Base-by-base conservation (phyloP, 192 early-diverging fungal genomes). In the Coemansia furcata region DNA sequence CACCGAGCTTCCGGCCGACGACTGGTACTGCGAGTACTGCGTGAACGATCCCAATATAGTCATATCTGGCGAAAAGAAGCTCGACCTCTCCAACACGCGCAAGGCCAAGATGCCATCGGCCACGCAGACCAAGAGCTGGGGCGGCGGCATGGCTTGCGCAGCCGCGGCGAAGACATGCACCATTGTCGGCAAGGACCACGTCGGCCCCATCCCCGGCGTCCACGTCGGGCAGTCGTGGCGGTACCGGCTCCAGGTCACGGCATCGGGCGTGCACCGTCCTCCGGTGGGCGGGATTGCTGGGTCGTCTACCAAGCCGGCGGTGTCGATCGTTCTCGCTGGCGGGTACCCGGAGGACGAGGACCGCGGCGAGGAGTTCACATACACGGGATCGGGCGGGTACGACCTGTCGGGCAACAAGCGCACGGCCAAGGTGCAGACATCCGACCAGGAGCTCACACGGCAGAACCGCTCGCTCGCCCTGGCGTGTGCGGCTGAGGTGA, bases 341-440 rank as follows among this genome's bases (percentile, higher is more conserved):
- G 90, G 89, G 10, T 91, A 90, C 61, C 80, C 82, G 0, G 87
- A 89, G 36, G 90, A 92, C 59, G 74, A 70, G 3, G 91, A 93
- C 43, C 63, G 84, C 29, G 90, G 91, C 0, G 82, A 84, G 0
- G 78, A 84, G 52, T 93, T 93, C 63, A 78, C 77, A 2, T 92
- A 90, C 65, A 90, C 90, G 1, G 90, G 91, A 0, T 85, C 81
- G 19, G 90, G 89, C 30, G 90, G 89, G 0, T 78, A 87, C 19
- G 80, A 87, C 62, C 69, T 87, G 26, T 71, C 68, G 11, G 84
- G 82, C 1, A 90, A 92, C 61, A 84, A 83, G 67, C 74, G 89
- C 12, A 62, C 74, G 33, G 86, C 74, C 6, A 65, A 66, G 14
- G 49, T 43, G 10, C 89, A 91, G 61, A 61, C 78, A 3, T 66